Evolutionary conservation across 163 green algal genomes (phyloP), one percentile per base, ranked within the genome.

Genomic region (Scenedesmus sp.): DNA sequence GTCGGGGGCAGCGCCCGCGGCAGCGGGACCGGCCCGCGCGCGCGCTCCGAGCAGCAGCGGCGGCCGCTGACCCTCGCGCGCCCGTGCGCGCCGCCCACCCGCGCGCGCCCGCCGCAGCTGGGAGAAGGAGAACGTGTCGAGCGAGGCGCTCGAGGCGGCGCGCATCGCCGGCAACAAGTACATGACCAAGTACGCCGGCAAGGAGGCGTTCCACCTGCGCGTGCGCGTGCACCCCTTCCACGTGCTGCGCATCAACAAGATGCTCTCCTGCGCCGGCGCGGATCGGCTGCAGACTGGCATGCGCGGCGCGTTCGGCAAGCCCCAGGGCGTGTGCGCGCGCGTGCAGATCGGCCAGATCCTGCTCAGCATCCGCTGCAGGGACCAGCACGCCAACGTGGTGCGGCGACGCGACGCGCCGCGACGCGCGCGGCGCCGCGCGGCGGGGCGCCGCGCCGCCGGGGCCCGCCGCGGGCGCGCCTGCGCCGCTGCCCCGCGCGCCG

Each of bases 161-260:
- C 95, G 96, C 84, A 97, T 99, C 87, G 96, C 96, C 13, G 93
- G 88, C 87, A 99, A 99, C 95, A 99, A 99, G 94, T 99, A 99
- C 93, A 98, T 99, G 95, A 78, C 86, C 70, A 98, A 97, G 89
- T 93, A 94, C 75, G 93, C 95, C 11, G 96, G 96, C 69, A 99
- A 99, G 91, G 96, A 99, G 57, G 80, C 92, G 1, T 99, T 98
- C 93, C 96, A 99, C 89, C 89, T 99, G 67, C 94, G 96, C 77
- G 92, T 99, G 51, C 94, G 96, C 56, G 93, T 98, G 84, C 96
- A 99, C 85, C 96, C 96, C 78, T 99, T 97, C 92, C 96, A 99
- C 85, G 96, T 99, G 82, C 92, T 99, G 78, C 94, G 96, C 82
- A 99, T 99, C 92, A 99, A 99, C 94, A 99, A 99, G 91, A 99